Conservation (phyloP, 2,329 filamentous ascomycete species). For the Lecanoromycetidae sp. region DNA sequence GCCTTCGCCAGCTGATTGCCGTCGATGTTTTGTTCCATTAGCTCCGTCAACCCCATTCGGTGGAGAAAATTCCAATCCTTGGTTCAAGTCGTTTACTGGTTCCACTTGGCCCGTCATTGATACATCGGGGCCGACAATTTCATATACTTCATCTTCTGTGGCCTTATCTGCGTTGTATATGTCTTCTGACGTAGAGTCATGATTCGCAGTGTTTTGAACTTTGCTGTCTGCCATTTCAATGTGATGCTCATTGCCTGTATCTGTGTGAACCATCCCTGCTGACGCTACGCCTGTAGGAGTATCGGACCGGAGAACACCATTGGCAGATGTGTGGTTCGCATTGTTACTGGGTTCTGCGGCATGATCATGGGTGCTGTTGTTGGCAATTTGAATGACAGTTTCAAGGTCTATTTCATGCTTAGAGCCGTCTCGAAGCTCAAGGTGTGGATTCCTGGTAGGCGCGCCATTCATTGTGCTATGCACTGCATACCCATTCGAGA, state of each 20-base stretch:
- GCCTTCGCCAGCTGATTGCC: neutral
- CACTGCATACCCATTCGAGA: neutral
- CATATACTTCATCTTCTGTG: neutral
- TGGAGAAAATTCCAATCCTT: neutral
- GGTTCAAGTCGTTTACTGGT: neutral
- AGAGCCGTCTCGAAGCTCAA: neutral
- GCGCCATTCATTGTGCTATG: neutral
- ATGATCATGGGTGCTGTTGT: neutral
- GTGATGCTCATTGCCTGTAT: neutral
- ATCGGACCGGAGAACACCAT: neutral
- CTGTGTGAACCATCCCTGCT: neutral
- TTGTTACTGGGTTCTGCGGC: constrained; percentile 1
- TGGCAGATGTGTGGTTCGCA: neutral
- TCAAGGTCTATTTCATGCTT: neutral
- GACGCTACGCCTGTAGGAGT: neutral
- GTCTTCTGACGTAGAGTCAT: neutral
- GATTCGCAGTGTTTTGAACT: neutral
- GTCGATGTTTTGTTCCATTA: neutral
- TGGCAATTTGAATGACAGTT: neutral
- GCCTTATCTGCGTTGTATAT: neutral
- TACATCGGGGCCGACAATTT: neutral
- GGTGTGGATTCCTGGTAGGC: neutral
- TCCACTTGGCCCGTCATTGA: neutral
- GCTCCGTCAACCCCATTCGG: neutral
- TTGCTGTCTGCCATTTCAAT: neutral